phyloP scores from a whole-genome alignment of 2,329 filamentous ascomycete species.

The Aspergillus flavus region DNA sequence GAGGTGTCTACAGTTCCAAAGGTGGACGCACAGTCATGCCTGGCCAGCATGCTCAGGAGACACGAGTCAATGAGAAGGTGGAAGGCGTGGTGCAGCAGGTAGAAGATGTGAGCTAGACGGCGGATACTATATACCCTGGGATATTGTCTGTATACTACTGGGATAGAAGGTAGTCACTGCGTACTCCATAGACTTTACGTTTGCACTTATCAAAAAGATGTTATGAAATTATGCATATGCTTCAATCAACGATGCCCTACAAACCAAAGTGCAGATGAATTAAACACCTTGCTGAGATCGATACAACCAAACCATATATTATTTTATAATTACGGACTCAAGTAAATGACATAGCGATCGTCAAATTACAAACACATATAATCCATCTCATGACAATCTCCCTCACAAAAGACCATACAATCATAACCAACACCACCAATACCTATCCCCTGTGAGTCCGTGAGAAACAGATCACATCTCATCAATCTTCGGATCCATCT shows the following conservation, averaged over 20 bases:
- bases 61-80: conserved; percentile 18
- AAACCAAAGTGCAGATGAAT: accelerated
- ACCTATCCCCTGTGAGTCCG: no score
- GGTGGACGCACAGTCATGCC: conserved; percentile 24
- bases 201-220: neutral
- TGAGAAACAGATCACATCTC: conserved; percentile 12
- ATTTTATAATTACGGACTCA: neutral
- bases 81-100: conserved; percentile 19
- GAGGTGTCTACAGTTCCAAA: conserved; percentile 22
- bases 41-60: conserved; percentile 23
- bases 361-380: no score
- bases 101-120: conserved; percentile 4
- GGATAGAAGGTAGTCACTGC: neutral
- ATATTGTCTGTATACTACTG: neutral
- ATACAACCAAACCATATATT: neutral
- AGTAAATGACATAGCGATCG: no score
- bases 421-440: neutral
- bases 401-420: neutral
- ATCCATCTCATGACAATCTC: neutral
- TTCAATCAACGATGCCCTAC: neutral
- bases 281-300: neutral
- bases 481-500: conserved; percentile 13
- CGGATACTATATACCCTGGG: neutral
- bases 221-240: neutral
- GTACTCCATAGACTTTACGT: neutral